These are phyloP conservation scores for Pythium aphanidermatum DNA, from an alignment of 352 stramenopile species.

Conservation along the genomic window DNA sequence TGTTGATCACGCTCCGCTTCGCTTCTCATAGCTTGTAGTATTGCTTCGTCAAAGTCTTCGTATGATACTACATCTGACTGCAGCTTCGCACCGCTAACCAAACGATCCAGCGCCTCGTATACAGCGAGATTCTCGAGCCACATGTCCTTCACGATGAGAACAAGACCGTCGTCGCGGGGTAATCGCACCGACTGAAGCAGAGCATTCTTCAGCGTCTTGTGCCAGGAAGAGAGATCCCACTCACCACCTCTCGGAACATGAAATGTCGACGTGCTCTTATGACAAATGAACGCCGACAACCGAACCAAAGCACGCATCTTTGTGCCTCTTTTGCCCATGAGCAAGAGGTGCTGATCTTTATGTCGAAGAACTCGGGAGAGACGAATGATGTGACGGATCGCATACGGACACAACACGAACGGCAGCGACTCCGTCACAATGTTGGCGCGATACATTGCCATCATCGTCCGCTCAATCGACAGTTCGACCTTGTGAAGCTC, in stretches of 20 bases:
- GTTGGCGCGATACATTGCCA: slow-evolving; percentile 34
- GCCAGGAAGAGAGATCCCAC: slow-evolving; percentile 23
- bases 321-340: slow-evolving; percentile 36
- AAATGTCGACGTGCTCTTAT: slow-evolving; percentile 27
- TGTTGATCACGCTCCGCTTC: slow-evolving; percentile 18
- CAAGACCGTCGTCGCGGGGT: slow-evolving; percentile 24
- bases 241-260: slow-evolving; percentile 5
- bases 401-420: slow-evolving; percentile 43
- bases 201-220: slow-evolving; percentile 24
- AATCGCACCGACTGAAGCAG: slow-evolving; percentile 36
- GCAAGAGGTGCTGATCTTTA: slow-evolving; percentile 28
- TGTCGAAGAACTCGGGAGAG: slow-evolving; percentile 40
- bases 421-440: slow-evolving; percentile 29
- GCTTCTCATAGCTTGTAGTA: slow-evolving; percentile 32
- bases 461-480: slow-evolving; percentile 53
- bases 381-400: slow-evolving; percentile 52
- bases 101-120: slow-evolving; percentile 41
- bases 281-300: slow-evolving; percentile 50
- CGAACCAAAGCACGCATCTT: slow-evolving; percentile 50
- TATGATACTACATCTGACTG: slow-evolving; percentile 37
- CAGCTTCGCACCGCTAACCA: slow-evolving; percentile 34
- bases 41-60: slow-evolving; percentile 43
- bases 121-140: slow-evolving; percentile 21
- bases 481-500: slow-evolving; percentile 47
- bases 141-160: slow-evolving; percentile 58